Conservation (phyloP, 78 protist species). For the Polysphondylium violaceum region DNA sequence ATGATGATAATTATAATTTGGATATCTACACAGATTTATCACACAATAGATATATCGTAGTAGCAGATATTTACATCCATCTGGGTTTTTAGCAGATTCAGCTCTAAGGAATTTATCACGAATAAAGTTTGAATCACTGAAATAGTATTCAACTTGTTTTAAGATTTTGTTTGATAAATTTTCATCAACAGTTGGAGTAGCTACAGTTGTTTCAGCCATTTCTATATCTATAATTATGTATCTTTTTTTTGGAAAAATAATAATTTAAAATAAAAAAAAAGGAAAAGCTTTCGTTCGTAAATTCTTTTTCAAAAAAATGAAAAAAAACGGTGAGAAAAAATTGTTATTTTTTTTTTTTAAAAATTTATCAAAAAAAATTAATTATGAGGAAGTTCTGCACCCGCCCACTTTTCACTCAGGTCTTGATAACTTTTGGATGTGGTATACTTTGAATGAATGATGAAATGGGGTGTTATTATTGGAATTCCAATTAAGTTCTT, state of each 20-base stretch:
- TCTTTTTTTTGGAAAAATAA: too few species aligned
- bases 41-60: background rate
- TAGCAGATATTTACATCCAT: constrained; percentile 23
- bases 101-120: constrained; percentile 67
- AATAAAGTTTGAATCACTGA: constrained; percentile 74
- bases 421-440: too few species aligned
- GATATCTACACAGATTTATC: background rate
- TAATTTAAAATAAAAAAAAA: background rate
- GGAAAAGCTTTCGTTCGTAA: background rate
- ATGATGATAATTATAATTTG: background rate
- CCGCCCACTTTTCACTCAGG: too few species aligned
- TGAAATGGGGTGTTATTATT: too few species aligned
- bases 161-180: background rate
- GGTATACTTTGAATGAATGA: too few species aligned
- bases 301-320: background rate
- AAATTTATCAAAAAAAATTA: too few species aligned
- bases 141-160: constrained; percentile 82
- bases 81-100: constrained; percentile 53
- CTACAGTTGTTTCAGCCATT: background rate
- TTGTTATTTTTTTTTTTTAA: too few species aligned
- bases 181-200: background rate
- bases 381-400: too few species aligned
- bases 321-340: too few species aligned
- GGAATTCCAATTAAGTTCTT: too few species aligned
- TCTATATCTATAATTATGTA: background rate